phyloP scores from a whole-genome alignment of 2,329 filamentous ascomycete species.

The Alternaria gaisen region DNA sequence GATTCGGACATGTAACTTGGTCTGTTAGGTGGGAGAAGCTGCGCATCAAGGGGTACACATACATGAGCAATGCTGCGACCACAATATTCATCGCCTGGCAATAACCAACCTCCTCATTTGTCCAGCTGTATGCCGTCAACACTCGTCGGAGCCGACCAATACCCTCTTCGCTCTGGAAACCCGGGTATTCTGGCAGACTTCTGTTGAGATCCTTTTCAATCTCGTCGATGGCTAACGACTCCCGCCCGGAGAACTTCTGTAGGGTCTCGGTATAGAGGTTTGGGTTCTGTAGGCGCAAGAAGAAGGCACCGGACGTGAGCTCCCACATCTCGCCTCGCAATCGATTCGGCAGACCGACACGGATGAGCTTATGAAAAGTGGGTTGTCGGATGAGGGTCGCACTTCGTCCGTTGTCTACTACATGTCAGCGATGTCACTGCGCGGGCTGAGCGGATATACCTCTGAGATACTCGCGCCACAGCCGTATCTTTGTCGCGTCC shows the following conservation, averaged over 20 bases:
- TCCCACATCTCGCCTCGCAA: constrained; percentile 97
- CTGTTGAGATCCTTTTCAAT: constrained; percentile 98
- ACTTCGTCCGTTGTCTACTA: constrained; percentile 85
- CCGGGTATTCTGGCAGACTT: constrained; percentile 94
- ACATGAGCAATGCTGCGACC: constrained; percentile 93
- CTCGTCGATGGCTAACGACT: constrained; percentile 96
- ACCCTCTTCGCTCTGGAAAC: constrained; percentile 95
- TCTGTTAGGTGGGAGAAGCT: constrained; percentile 36
- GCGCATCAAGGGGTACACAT: constrained; percentile 44
- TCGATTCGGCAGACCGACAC: constrained; percentile 92
- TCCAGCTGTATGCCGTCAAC: constrained; percentile 97
- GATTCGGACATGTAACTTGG: constrained; percentile 89
- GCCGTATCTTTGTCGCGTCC: constrained; percentile 94
- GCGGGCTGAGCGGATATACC: constrained; percentile 44
- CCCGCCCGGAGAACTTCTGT: constrained; percentile 80
- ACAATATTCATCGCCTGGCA: constrained; percentile 99
- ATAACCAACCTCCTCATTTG: constrained; percentile 93
- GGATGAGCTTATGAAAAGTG: constrained; percentile 96
- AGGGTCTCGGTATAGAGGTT: constrained; percentile 85
- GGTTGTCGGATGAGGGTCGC: constrained; percentile 91
- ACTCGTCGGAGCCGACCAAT: constrained; percentile 90
- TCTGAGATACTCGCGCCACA: constrained; percentile 96
- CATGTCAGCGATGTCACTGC: constrained; percentile 21
- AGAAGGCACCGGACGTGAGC: constrained; percentile 88
- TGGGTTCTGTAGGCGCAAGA: constrained; percentile 85